Percentiles rank a stretch among this genome's conserved stretches.
Conservation (phyloP, 148 eudicot genomes). For the Pouteria glomerata region DNA sequence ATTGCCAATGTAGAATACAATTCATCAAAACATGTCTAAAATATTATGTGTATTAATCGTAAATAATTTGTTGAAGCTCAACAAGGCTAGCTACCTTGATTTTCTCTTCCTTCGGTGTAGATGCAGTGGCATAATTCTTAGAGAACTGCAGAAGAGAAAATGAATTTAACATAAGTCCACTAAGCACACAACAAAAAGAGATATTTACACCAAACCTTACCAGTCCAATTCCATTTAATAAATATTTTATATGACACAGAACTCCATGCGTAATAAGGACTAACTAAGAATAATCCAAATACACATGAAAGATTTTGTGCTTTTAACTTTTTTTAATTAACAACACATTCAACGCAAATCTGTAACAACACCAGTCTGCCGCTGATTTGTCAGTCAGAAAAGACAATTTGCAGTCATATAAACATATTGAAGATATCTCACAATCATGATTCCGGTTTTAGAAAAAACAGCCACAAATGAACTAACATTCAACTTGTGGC, state of each 20-base stretch:
- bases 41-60: neutral
- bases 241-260: neutral
- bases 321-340: too few relatives aligned
- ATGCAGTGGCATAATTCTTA: slow-evolving; percentile 17
- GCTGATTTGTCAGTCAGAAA: too few relatives aligned
- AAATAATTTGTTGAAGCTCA: neutral
- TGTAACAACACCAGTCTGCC: too few relatives aligned
- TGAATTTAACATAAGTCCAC: neutral
- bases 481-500: too few relatives aligned
- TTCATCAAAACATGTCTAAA: too few relatives aligned
- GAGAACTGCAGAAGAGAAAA: slow-evolving; percentile 4
- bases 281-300: neutral
- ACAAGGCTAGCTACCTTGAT: slow-evolving; percentile 7
- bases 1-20: too few relatives aligned
- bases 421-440: too few relatives aligned
- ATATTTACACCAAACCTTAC: neutral
- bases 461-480: too few relatives aligned
- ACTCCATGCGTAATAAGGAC: neutral
- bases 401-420: too few relatives aligned
- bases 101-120: slow-evolving; percentile 17
- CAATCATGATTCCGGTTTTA: too few relatives aligned
- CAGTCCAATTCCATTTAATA: neutral
- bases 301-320: neutral
- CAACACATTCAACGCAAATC: too few relatives aligned
- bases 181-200: neutral